phyloP scores from a whole-genome alignment of 1,139 yeast species.

The Geotrichum reessii region DNA sequence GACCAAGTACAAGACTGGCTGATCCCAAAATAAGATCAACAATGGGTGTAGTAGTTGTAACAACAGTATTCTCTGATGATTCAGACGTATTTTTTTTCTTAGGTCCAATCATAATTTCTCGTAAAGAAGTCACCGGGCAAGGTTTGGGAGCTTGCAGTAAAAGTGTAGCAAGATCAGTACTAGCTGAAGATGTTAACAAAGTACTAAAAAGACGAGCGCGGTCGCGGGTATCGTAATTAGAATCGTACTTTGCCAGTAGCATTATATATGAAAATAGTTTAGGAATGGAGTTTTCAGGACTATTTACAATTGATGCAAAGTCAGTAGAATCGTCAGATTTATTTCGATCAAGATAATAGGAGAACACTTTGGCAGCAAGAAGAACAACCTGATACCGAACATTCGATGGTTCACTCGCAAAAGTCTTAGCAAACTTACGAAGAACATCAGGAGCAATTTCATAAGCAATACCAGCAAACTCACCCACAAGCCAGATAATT shows the following conservation, averaged over 20 bases:
- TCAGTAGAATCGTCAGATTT: constrained; percentile 16
- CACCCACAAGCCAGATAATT: constrained; percentile 88
- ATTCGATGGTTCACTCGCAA: constrained; percentile 47
- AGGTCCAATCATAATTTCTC: constrained; percentile 18
- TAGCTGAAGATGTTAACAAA: constrained; percentile 39
- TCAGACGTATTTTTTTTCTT: constrained; percentile 6
- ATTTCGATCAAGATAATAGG: constrained; percentile 46
- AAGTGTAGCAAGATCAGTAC: constrained; percentile 55
- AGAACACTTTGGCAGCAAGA: constrained; percentile 66
- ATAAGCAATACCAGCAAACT: constrained; percentile 49
- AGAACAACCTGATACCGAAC: constrained; percentile 70
- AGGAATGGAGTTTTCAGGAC: constrained; percentile 42
- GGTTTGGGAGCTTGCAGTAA: constrained; percentile 82
- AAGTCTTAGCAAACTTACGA: constrained; percentile 51
- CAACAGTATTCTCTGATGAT: neutral
- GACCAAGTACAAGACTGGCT: constrained; percentile 33
- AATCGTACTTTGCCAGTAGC: constrained; percentile 67
- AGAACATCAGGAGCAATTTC: constrained; percentile 72
- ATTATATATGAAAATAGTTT: constrained; percentile 56
- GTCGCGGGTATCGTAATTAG: constrained; percentile 74
- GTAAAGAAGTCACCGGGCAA: constrained; percentile 32
- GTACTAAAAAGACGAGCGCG: constrained; percentile 69
- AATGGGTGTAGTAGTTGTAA: constrained; percentile 16
- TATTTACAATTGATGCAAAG: constrained; percentile 13
- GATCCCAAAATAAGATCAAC: constrained; percentile 32